Evolutionary conservation across 768 basidiomycete species (phyloP).

Genomic region (Botryobasidium botryosum): DNA sequence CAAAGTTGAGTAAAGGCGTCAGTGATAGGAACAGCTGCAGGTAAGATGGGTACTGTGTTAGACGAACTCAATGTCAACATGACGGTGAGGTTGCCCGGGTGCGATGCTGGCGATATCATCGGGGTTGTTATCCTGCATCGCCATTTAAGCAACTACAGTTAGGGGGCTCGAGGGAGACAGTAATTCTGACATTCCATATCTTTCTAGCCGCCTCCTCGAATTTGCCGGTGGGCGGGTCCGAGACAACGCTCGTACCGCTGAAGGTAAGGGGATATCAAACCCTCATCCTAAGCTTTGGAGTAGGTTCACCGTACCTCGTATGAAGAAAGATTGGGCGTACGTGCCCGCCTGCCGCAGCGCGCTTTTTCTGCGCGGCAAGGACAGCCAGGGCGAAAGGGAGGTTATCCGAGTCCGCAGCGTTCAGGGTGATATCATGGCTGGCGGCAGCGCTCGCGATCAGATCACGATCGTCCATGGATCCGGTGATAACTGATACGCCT

Average conservation of each 20-base stretch:
- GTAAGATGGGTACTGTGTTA: no score
- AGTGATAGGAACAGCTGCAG: background rate
- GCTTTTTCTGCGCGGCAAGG: slow-evolving; percentile 10
- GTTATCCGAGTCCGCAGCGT: slow-evolving; percentile 17
- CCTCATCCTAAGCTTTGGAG: no score
- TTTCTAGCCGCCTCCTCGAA: slow-evolving; percentile 14
- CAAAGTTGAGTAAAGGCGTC: no score
- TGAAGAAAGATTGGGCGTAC: slow-evolving; percentile 15
- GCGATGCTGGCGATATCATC: slow-evolving; percentile 16
- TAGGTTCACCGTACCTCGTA: slow-evolving; percentile 16
- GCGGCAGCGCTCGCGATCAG: slow-evolving; percentile 9
- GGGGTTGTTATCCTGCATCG: slow-evolving; percentile 15
- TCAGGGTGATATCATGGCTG: slow-evolving; percentile 15
- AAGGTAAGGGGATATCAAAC: background rate
- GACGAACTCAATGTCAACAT: slow-evolving; percentile 16
- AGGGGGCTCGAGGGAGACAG: no score
- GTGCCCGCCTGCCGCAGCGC: no score
- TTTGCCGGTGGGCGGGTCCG: slow-evolving; percentile 11
- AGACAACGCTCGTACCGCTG: slow-evolving; percentile 12
- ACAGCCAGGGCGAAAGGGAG: slow-evolving; percentile 14
- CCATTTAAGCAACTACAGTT: no score
- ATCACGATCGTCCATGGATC: slow-evolving; percentile 2
- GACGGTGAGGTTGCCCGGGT: slow-evolving; percentile 14
- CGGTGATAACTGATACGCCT: slow-evolving; percentile 9
- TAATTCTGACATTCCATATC: slow-evolving; percentile 16